Evolutionary conservation across 2,329 filamentous ascomycete species (phyloP).

Genomic region (Blastomyces parvus): DNA sequence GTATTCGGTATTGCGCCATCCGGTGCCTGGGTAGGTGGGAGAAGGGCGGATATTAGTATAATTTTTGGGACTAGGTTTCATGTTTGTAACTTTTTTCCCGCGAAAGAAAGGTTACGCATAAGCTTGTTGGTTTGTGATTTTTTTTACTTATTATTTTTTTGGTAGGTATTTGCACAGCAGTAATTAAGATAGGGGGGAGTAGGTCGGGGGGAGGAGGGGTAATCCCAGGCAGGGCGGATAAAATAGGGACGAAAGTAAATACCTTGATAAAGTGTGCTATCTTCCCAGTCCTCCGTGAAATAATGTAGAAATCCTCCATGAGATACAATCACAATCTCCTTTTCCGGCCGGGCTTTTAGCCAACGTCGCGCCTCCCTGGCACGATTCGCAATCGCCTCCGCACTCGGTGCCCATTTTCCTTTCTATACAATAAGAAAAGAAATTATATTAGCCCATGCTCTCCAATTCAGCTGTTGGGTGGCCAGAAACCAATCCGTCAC

Average conservation of each 20-base stretch:
- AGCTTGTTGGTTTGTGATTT: neutral
- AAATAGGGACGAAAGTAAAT: constrained; percentile 12
- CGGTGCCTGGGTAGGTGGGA: constrained; percentile 47
- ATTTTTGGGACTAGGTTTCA: constrained; percentile 15
- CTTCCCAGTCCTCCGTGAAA: constrained; percentile 71
- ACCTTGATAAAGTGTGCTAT: constrained; percentile 42
- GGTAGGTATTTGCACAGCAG: neutral
- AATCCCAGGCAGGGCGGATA: neutral
- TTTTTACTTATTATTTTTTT: neutral
- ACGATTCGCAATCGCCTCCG: constrained; percentile 48
- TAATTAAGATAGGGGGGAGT: neutral
- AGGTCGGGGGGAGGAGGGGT: too few species aligned
- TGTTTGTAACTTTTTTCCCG: constrained; percentile 16
- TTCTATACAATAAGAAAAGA: constrained; percentile 17
- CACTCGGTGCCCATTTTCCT: constrained; percentile 39
- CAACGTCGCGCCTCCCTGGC: constrained; percentile 53
- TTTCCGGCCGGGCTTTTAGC: constrained; percentile 45
- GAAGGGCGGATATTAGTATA: constrained; percentile 18
- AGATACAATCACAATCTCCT: constrained; percentile 66
- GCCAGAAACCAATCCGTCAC: neutral
- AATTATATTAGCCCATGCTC: neutral
- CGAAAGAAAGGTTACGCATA: constrained; percentile 1
- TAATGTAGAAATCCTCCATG: constrained; percentile 82
- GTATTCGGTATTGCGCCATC: constrained; percentile 65
- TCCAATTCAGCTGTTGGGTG: neutral